phyloP scores from a whole-genome alignment of 164 flowering plant species.

The Piper longum region DNA sequence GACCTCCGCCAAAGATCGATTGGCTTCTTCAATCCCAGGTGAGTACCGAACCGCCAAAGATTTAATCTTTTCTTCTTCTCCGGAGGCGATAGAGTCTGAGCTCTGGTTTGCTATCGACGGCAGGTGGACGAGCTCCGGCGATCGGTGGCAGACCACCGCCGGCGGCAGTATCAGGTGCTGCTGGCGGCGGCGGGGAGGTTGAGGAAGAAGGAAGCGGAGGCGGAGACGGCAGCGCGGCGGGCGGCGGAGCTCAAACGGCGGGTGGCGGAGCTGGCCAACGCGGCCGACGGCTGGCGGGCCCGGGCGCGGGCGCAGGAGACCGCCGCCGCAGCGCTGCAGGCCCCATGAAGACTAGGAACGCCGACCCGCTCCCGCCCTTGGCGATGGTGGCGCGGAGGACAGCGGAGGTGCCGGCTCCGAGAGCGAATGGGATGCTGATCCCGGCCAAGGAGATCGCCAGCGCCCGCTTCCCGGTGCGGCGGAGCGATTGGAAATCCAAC shows the following conservation, averaged over 20 bases:
- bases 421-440: conserved; percentile 45
- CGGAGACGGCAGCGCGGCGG: conserved; percentile 43
- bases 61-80: neutral
- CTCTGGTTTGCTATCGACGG: neutral
- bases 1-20: too few relatives aligned
- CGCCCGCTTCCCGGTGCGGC: conserved; percentile 47
- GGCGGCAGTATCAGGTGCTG: conserved; percentile 53
- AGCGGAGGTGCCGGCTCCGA: conserved; percentile 57
- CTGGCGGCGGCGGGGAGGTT: conserved; percentile 29
- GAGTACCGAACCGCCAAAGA: neutral
- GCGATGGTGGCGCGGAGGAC: conserved; percentile 40
- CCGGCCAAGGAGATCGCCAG: conserved; percentile 55
- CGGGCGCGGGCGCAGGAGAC: conserved; percentile 55
- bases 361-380: conserved; percentile 24
- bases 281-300: conserved; percentile 73
- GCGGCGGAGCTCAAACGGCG: conserved; percentile 60
- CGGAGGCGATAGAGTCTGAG: neutral
- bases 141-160: conserved; percentile 54
- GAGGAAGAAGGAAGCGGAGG: conserved; percentile 48
- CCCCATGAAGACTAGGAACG: conserved; percentile 79
- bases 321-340: conserved; percentile 50
- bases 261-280: conserved; percentile 48
- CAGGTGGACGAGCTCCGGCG: conserved; percentile 70
- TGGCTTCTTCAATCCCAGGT: conserved; percentile 73
- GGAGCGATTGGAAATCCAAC: conserved; percentile 37